phyloP scores from a whole-genome alignment of 2,329 filamentous ascomycete genomes.

The Aspergillus glaucus region DNA sequence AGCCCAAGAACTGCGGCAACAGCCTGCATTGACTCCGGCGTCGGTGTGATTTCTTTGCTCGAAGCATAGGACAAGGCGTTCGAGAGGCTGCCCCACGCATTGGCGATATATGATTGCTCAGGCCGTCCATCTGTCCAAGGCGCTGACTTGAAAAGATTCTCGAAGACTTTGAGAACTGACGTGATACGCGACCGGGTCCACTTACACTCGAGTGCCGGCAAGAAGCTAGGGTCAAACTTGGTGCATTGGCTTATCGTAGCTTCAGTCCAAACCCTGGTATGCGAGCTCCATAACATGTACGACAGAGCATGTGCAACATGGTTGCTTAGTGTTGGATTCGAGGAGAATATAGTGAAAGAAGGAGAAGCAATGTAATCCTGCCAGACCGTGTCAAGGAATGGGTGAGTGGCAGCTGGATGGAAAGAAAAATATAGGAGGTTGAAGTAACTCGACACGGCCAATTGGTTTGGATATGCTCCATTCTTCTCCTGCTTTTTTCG shows the following conservation, averaged over 20 bases:
- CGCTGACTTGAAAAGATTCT: slow-evolving; percentile 46
- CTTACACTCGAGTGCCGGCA: slow-evolving; percentile 76
- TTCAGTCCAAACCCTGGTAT: slow-evolving; percentile 63
- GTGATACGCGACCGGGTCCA: slow-evolving; percentile 73
- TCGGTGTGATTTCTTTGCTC: slow-evolving; percentile 85
- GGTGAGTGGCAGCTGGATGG: slow-evolving; percentile 59
- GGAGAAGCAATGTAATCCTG: slow-evolving; percentile 63
- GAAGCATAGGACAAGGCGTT: slow-evolving; percentile 55
- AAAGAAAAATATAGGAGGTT: slow-evolving; percentile 79
- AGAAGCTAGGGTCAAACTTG: slow-evolving; percentile 60
- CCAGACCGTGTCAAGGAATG: slow-evolving; percentile 73
- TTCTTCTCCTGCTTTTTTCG: slow-evolving; percentile 52
- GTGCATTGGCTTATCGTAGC: slow-evolving; percentile 60
- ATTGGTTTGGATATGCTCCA: slow-evolving; percentile 44
- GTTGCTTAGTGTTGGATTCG: slow-evolving; percentile 46
- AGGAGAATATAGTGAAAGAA: slow-evolving; percentile 51
- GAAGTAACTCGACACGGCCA: slow-evolving; percentile 66
- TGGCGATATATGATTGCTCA: slow-evolving; percentile 41
- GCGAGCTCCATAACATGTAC: slow-evolving; percentile 54
- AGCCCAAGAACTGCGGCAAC: slow-evolving; percentile 66
- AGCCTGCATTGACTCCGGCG: slow-evolving; percentile 73
- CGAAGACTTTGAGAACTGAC: slow-evolving; percentile 58
- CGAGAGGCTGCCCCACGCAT: slow-evolving; percentile 57
- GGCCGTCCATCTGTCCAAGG: slow-evolving; percentile 44
- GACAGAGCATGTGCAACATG: slow-evolving; percentile 64